Conservation (phyloP, 2,329 filamentous ascomycete genomes). For the Neopestalotiopsis sp. region DNA sequence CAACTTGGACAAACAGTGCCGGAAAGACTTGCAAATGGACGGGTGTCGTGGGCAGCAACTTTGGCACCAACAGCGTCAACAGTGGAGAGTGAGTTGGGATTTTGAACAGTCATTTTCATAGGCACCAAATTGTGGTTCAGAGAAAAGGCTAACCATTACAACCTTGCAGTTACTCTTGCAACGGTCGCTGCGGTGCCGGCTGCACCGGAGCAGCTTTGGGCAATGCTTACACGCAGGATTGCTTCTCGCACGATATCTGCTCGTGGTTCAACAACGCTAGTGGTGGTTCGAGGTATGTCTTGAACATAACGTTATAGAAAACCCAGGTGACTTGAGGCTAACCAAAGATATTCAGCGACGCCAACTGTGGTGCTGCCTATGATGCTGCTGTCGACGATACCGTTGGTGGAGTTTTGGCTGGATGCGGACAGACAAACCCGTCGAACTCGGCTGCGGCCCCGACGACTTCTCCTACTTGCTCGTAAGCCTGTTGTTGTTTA, state of each 20-base stretch:
- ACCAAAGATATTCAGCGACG: conserved; percentile 40
- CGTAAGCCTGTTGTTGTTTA: not conserved
- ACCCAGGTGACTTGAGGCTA: not conserved
- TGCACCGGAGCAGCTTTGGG: conserved; percentile 49
- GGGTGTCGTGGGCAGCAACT: conserved; percentile 54
- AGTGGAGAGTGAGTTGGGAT: conserved; percentile 48
- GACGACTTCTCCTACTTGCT: conserved; percentile 8
- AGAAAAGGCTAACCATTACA: not conserved
- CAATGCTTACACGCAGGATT: conserved; percentile 56
- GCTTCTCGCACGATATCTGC: conserved; percentile 57
- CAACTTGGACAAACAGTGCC: conserved; percentile 50
- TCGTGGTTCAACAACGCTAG: conserved; percentile 55
- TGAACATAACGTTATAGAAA: not conserved
- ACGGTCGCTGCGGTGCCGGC: conserved; percentile 53
- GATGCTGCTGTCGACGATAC: conserved; percentile 50
- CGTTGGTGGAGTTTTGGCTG: conserved; percentile 38
- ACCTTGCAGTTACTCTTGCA: conserved; percentile 51
- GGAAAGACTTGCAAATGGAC: conserved; percentile 49
- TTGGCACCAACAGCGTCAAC: conserved; percentile 43
- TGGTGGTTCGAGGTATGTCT: conserved; percentile 48
- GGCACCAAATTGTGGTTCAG: no score
- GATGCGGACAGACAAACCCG: conserved; percentile 44
- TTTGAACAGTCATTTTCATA: not conserved
- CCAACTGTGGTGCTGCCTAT: conserved; percentile 53
- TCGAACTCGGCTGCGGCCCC: conserved; percentile 20